A percentile compares a stretch with the other conserved stretches of the same genome.
Evolutionary conservation across 805 yeast genomes (phyloP).

Genomic region (Pichia paraexigua): DNA sequence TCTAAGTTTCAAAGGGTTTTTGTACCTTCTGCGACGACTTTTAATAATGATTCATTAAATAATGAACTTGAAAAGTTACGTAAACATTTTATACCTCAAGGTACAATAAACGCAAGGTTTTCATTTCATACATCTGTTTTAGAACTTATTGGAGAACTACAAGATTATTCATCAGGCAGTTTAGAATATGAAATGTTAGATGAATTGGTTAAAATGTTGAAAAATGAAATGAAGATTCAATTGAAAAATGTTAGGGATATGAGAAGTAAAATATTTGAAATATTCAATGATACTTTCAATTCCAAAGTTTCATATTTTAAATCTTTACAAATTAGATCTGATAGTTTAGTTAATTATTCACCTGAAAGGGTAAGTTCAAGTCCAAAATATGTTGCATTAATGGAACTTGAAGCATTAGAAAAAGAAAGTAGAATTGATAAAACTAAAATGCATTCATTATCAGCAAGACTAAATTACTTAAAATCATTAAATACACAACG

Average conservation of each 20-base stretch:
- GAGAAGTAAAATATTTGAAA: constrained; percentile 41
- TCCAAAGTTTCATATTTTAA: constrained; percentile 74
- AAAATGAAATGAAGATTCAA: constrained; percentile 35
- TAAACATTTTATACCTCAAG: constrained; percentile 25
- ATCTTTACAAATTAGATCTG: constrained; percentile 80
- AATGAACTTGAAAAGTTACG: constrained; percentile 17
- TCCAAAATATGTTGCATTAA: constrained; percentile 19
- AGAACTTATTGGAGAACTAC: constrained; percentile 18
- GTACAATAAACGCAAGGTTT: constrained; percentile 27
- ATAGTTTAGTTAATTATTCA: constrained; percentile 54
- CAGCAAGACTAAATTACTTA: constrained; percentile 42
- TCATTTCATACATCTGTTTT: constrained; percentile 19
- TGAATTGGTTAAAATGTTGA: constrained; percentile 11
- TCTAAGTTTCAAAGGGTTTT: constrained; percentile 1
- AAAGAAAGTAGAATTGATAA: constrained; percentile 11
- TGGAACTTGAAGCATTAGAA: constrained; percentile 12
- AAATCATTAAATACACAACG: constrained; percentile 28
- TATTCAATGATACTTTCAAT: constrained; percentile 62
- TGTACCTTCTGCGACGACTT: neutral
- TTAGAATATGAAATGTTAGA: neutral
- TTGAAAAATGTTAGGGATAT: constrained; percentile 33
- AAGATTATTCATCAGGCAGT: constrained; percentile 1
- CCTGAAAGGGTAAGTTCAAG: constrained; percentile 18
- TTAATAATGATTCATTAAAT: neutral
- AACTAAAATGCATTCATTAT: constrained; percentile 13